A percentile compares a stretch with the other conserved stretches of the same genome.
These are phyloP conservation scores for Oehlia diaphana DNA, from an alignment of 192 early-diverging fungal species.

Conservation along the genomic window DNA sequence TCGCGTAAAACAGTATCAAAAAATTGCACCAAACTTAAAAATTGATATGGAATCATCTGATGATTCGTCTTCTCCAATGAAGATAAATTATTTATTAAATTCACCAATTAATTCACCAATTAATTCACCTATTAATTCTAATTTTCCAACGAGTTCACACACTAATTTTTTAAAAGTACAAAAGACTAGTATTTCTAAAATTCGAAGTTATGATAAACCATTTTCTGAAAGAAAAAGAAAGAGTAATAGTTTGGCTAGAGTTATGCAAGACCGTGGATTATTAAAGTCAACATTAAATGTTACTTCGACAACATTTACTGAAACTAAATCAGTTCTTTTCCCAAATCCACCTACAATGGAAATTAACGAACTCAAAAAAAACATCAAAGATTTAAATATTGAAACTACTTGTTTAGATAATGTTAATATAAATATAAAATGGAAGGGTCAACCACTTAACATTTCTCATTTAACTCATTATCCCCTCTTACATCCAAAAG, in stretches of 20 bases:
- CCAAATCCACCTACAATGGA: constrained; percentile 1
- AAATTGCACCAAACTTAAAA: not conserved
- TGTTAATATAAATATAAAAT: not conserved
- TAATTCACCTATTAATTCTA: not conserved
- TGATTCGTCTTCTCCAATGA: not conserved
- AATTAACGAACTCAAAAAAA: not conserved
- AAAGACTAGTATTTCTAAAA: not conserved
- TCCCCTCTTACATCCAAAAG: constrained; percentile 58
- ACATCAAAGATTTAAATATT: constrained; percentile 9
- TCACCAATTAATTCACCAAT: not conserved
- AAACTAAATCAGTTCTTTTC: not conserved
- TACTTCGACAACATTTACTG: not conserved
- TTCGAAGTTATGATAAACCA: not conserved
- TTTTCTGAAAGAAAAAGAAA: not conserved
- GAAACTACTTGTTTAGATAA: not conserved
- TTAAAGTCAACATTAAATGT: not conserved
- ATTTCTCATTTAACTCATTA: constrained; percentile 31
- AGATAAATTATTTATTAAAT: not conserved
- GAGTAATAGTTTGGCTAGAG: not conserved
- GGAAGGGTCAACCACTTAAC: constrained; percentile 1
- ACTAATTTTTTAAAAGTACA: not conserved
- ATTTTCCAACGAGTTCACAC: not conserved
- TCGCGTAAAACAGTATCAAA: not conserved
- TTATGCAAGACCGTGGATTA: constrained; percentile 5
- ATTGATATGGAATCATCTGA: not conserved